phyloP scores from a whole-genome alignment of 306 rosid species.

The Quercus variabilis region DNA sequence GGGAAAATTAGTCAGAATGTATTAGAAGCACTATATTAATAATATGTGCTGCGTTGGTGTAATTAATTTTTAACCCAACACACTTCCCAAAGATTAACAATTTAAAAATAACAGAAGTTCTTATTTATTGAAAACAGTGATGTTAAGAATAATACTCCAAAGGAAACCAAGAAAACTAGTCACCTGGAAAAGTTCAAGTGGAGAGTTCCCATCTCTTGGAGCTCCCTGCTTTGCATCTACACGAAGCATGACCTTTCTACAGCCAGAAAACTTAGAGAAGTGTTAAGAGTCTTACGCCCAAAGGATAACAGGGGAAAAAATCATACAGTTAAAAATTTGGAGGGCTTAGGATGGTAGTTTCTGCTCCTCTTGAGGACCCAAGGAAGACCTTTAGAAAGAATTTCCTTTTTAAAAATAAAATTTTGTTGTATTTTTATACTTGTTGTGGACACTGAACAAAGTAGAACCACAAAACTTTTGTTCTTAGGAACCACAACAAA shows the following conservation, averaged over 20 bases:
- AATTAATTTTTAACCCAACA: too few species aligned
- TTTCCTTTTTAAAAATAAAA: neutral
- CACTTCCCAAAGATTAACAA: too few species aligned
- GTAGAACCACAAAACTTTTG: neutral
- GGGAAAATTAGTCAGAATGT: too few species aligned
- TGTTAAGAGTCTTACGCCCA: neutral
- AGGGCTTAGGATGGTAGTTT: neutral
- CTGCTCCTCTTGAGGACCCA: neutral
- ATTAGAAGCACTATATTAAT: too few species aligned
- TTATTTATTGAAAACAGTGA: conserved; percentile 2
- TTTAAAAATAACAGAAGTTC: neutral
- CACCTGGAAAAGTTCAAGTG: conserved; percentile 90
- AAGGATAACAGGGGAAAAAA: neutral
- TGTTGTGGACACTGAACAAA: neutral
- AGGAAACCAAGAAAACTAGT: conserved; percentile 1
- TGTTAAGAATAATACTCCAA: neutral
- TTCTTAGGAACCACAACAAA: conserved; percentile 1
- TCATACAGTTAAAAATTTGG: neutral
- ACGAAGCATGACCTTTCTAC: conserved; percentile 86
- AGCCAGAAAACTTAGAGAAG: conserved; percentile 25
- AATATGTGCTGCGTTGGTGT: too few species aligned
- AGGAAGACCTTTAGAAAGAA: neutral
- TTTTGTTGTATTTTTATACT: neutral
- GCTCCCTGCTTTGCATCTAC: conserved; percentile 98
- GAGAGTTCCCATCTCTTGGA: conserved; percentile 86